A percentile compares a stretch with the other conserved stretches of the same genome.
Conservation (phyloP, 768 basidiomycete species). For the Pholiota molesta region DNA sequence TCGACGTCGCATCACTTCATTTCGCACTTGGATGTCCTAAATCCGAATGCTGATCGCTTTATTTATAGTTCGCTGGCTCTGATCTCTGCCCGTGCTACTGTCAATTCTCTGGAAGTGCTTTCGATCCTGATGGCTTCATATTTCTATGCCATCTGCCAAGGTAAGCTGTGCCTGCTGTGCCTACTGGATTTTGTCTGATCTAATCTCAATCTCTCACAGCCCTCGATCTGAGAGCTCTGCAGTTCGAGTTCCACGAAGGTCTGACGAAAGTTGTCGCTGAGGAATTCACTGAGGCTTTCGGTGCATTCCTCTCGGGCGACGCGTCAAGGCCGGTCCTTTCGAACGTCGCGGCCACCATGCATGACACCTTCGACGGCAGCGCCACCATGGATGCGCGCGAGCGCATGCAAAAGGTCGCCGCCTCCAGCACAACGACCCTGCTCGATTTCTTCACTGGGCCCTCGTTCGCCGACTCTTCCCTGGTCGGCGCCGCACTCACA, state of each 20-base stretch:
- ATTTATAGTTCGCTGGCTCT: conserved; percentile 73
- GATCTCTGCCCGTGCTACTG: conserved; percentile 80
- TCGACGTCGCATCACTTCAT: background rate
- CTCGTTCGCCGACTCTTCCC: conserved; percentile 31
- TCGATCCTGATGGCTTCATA: conserved; percentile 76
- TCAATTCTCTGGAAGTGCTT: conserved; percentile 77
- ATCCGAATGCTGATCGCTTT: conserved; percentile 16
- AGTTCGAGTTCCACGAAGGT: conserved; percentile 60
- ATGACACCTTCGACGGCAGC: conserved; percentile 60
- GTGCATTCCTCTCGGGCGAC: conserved; percentile 34
- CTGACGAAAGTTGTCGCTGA: conserved; percentile 50
- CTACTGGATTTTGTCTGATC: background rate
- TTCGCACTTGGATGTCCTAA: background rate
- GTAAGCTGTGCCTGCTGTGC: conserved; percentile 24
- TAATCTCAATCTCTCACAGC: conserved; percentile 38
- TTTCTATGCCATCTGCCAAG: conserved; percentile 73
- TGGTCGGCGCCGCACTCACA: conserved; percentile 33
- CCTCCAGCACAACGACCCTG: conserved; percentile 59
- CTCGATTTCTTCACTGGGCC: conserved; percentile 61
- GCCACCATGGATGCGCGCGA: conserved; percentile 70
- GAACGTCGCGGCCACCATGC: conserved; percentile 46
- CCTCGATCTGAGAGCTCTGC: conserved; percentile 81
- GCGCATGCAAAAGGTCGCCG: conserved; percentile 74
- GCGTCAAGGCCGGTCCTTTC: conserved; percentile 35
- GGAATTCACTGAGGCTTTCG: conserved; percentile 52